Conservation (phyloP, 495 filamentous ascomycete genomes). For the Monascus purpureus region DNA sequence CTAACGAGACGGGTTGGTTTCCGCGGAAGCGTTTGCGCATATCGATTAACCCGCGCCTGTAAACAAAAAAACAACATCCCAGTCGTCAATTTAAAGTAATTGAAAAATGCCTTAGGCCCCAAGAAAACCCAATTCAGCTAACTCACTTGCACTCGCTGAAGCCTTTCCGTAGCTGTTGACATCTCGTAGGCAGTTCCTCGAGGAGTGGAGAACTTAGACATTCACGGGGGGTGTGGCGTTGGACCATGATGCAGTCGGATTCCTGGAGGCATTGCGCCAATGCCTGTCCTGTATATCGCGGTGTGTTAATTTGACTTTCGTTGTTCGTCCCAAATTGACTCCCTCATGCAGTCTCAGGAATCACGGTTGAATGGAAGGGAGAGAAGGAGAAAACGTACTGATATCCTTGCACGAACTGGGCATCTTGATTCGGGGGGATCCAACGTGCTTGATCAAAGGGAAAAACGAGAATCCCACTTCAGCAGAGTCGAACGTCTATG, state of each 20-base stretch:
- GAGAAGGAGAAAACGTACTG: conserved; percentile 39
- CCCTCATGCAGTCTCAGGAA: no score
- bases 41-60: conserved; percentile 75
- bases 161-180: conserved; percentile 84
- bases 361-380: no score
- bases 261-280: conserved; percentile 88
- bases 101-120: not conserved
- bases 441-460: no score
- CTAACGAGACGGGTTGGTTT: conserved; percentile 69
- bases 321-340: not conserved
- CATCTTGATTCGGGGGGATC: conserved; percentile 59
- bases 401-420: conserved; percentile 94
- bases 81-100: not conserved
- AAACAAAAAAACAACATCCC: conserved; percentile 2
- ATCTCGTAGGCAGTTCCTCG: conserved; percentile 68
- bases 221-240: conserved; percentile 73
- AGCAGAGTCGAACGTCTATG: no score
- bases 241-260: conserved; percentile 86
- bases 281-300: conserved; percentile 51
- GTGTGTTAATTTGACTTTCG: not conserved
- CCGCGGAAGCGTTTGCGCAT: conserved; percentile 98
- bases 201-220: conserved; percentile 70
- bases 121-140: conserved; percentile 1
- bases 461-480: no score
- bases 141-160: conserved; percentile 81